Percentiles rank a stretch among this genome's conserved stretches.
phyloP scores from a whole-genome alignment of 768 basidiomycete genomes.

The Paxillus ammoniavirescens region DNA sequence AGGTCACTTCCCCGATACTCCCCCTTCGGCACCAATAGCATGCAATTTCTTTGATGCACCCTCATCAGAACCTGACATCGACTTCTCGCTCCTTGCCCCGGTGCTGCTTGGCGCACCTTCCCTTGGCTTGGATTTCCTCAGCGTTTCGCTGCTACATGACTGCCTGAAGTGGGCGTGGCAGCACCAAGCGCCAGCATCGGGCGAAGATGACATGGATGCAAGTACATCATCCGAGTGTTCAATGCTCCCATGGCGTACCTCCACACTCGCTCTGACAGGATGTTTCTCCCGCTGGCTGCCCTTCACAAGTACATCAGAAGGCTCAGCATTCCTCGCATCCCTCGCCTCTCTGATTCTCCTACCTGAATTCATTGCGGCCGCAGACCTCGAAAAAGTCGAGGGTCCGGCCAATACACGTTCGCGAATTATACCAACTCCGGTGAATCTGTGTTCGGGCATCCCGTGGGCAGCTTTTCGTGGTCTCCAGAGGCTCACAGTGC shows the following conservation, averaged over 20 bases:
- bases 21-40: slow-evolving; percentile 10
- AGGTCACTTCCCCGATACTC: slow-evolving; percentile 28
- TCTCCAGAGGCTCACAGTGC: slow-evolving; percentile 13
- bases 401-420: background rate
- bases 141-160: slow-evolving; percentile 37
- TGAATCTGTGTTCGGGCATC: slow-evolving; percentile 7
- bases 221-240: slow-evolving; percentile 16
- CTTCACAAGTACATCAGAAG: slow-evolving; percentile 28
- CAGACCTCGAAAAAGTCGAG: background rate
- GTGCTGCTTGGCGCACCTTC: slow-evolving; percentile 1
- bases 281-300: slow-evolving; percentile 29
- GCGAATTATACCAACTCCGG: background rate
- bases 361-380: background rate
- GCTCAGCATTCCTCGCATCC: slow-evolving; percentile 34
- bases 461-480: slow-evolving; percentile 33
- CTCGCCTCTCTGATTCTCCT: slow-evolving; percentile 37
- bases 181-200: background rate
- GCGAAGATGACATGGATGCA: background rate
- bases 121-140: slow-evolving; percentile 32
- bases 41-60: slow-evolving; percentile 13
- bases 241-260: slow-evolving; percentile 20
- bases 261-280: slow-evolving; percentile 33
- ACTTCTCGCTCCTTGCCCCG: slow-evolving; percentile 15
- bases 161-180: slow-evolving; percentile 18
- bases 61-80: slow-evolving; percentile 10